A percentile compares a stretch with the other conserved stretches of the same genome.
Evolutionary conservation across 345 rosid species (phyloP).

Genomic region (Populus ilicifolia): DNA sequence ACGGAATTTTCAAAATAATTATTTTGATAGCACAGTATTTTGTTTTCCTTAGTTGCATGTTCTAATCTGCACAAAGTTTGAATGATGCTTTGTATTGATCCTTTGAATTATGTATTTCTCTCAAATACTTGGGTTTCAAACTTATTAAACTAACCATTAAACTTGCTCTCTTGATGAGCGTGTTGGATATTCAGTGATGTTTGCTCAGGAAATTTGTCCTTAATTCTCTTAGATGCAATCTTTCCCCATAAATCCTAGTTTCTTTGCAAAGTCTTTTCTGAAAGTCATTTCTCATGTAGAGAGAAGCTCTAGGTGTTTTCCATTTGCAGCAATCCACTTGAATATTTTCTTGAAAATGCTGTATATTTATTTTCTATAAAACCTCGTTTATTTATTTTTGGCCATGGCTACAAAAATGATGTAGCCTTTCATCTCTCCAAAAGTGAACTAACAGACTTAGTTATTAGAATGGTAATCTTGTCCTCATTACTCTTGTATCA

Average conservation of each 20-base stretch:
- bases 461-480: background rate
- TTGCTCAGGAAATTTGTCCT: background rate
- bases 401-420: background rate
- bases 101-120: background rate
- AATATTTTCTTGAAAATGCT: background rate
- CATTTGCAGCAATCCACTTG: background rate
- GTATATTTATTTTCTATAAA: background rate
- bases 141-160: background rate
- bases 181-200: background rate
- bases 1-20: background rate
- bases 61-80: background rate
- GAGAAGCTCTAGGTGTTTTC: background rate
- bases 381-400: background rate
- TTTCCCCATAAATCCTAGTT: background rate
- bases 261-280: background rate
- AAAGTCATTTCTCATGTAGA: background rate
- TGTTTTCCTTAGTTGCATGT: background rate
- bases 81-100: background rate
- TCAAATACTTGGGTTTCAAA: background rate
- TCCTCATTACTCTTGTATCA: background rate
- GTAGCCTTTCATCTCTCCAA: background rate
- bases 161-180: background rate
- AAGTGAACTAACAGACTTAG: background rate
- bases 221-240: background rate
- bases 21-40: background rate